Base-by-base conservation (phyloP, 2,329 filamentous ascomycete species). In the Trichothecium roseum region DNA sequence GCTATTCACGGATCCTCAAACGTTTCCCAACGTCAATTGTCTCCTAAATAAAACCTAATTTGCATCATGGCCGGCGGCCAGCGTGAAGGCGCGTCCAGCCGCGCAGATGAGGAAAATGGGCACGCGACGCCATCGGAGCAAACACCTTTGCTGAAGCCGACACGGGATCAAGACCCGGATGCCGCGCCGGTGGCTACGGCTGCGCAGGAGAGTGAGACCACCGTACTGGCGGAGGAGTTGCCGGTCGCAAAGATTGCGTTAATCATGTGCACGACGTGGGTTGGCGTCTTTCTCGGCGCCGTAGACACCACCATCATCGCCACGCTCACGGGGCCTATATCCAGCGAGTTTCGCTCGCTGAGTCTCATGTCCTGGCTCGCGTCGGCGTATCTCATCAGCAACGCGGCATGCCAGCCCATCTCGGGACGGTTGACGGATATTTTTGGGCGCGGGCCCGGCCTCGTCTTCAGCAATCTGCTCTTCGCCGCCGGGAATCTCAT, bases 361-460 rank as follows among this genome's bases (percentile, higher is more conserved):
- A 81, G 79, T 15, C 67, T 91, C 4, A 69, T 94, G 30, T 88
- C 85, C 1, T 94, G 87, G 87, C 76, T 94, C 7, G 87, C 85
- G 0, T 83, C 84, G 0, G 81, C 84, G 15, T 94, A 94, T 53
- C 71, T 94, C 18, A 87, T 94, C 49, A 81, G 86, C 45, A 94
- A 89, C 55, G 83, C 87, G 2, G 85, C 85, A 0, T 84, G 78
- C 48, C 87, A 94, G 55, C 87, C 87, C 10, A 69, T 94, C 15
- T 86, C 82, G 8, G 88, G 88, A 5, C 77, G 86, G 5, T 57
- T 94, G 40, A 94, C 87, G 1, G 88, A 94, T 53, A 91, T 94
- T 34, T 91, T 91, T 50, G 83, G 82, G 9, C 76, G 87, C 5
- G 74, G 84, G 0, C 77, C 81, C 0, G 87, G 87, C 0, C 62